Evolutionary conservation across 306 rosid species (phyloP).

Genomic region (Aeschynomene evenia): DNA sequence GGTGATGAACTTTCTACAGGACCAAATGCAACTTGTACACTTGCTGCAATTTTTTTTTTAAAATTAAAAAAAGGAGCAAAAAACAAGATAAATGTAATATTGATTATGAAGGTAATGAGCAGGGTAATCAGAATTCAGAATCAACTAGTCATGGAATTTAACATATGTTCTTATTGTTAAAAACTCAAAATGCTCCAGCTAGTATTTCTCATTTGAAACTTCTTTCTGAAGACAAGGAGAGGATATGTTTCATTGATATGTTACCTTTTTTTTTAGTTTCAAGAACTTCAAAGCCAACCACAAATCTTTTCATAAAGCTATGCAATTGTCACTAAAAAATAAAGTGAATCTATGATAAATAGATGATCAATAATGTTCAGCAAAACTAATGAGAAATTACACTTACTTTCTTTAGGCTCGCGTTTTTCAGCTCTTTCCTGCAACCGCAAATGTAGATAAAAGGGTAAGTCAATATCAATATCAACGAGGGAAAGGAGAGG

Average conservation of each 20-base stretch:
- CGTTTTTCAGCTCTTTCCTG: constrained; percentile 54
- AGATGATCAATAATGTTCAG: neutral
- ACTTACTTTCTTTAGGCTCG: constrained; percentile 48
- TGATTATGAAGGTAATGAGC: neutral
- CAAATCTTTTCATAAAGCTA: neutral
- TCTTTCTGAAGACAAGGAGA: too few species aligned
- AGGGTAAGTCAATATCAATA: constrained; percentile 27
- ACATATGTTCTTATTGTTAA: constrained; percentile 1
- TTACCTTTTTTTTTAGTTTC: too few species aligned
- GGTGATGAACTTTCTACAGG: constrained; percentile 46
- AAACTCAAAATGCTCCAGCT: constrained; percentile 2
- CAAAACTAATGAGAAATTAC: constrained; percentile 43
- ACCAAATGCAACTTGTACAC: constrained; percentile 69
- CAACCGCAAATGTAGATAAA: constrained; percentile 52
- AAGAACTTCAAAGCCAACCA: neutral
- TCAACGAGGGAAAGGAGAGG: neutral
- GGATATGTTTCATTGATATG: too few species aligned
- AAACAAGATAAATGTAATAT: constrained; percentile 26
- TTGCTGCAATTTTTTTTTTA: constrained; percentile 45
- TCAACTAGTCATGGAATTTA: constrained; percentile 26
- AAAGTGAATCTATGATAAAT: neutral
- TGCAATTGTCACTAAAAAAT: neutral
- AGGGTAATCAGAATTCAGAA: neutral
- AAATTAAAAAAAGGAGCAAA: constrained; percentile 24
- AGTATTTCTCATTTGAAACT: constrained; percentile 8